Conservation (phyloP, 2,329 filamentous ascomycete genomes). For the Ophiostoma novo-ulmi region DNA sequence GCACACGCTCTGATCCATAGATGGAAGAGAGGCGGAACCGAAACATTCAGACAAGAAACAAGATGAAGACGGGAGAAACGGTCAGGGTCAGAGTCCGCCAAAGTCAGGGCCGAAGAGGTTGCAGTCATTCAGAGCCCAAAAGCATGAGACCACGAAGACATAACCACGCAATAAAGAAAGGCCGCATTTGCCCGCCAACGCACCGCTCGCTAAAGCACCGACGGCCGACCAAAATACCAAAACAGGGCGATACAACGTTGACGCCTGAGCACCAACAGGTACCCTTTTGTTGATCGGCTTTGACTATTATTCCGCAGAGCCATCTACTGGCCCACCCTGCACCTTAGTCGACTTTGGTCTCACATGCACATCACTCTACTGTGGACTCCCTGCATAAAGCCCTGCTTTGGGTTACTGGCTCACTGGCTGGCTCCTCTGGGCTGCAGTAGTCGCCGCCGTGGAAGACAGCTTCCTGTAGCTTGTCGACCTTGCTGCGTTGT, state of each 20-base stretch:
- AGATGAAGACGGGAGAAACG: background rate
- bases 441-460: slow-evolving; percentile 3
- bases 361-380: slow-evolving; percentile 18
- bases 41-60: background rate
- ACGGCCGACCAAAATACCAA: background rate
- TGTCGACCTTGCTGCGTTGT: background rate
- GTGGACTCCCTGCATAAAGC: slow-evolving; percentile 19
- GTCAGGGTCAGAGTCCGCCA: background rate
- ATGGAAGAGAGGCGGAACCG: background rate
- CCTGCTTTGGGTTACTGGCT: slow-evolving; percentile 14
- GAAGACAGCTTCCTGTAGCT: background rate
- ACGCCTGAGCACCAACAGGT: background rate
- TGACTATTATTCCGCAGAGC: background rate
- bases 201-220: background rate
- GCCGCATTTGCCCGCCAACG: background rate
- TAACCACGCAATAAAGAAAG: background rate
- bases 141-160: background rate
- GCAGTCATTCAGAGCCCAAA: background rate
- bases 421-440: background rate
- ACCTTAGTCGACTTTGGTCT: slow-evolving; percentile 11
- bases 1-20: background rate
- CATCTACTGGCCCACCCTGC: background rate
- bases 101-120: background rate
- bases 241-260: background rate
- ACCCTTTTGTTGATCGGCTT: background rate